Base-by-base conservation (phyloP, 139 green algal species). In the Choricystis sp. region DNA sequence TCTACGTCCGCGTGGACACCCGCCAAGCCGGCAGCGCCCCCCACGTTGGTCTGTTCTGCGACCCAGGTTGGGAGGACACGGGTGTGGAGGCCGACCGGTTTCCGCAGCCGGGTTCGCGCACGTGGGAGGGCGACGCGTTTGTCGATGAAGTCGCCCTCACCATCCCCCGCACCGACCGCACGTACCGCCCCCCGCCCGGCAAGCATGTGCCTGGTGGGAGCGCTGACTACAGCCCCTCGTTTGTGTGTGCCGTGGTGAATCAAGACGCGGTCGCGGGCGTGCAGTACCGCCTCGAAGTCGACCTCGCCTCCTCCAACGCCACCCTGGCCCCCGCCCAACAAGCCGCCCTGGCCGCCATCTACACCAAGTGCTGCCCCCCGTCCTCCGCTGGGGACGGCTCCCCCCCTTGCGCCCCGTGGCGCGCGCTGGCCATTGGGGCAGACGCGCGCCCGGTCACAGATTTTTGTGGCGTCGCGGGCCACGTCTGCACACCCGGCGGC, bases 401-500 rank as follows among this genome's bases (percentile, higher is more conserved):
- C 2, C 29, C 30, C n/a, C 28, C 60, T 29, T 67, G 62, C 62
- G 21, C 26, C 26, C 22, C 27, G 49, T 67, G 62, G 62, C 60
- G 60, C 28, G 26, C 49, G 26, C 62, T 31, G 31, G 59, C 31
- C 61, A 2, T 19, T 26, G 49, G 16, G 60, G 3, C 60, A 52
- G 40, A 22, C n/a, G 31, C 23, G 40, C 9, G 19, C 26, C 19
- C 52, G 25, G n/a, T 67, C 49, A 67, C 62, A 49, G 26, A 67
- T 29, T 68, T 60, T 27, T 68, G 63, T 55, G 29, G 22, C 56
- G 60, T 62, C 52, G 29, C 63, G 21, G 63, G 63, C n/a, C 63
- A 68, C 55, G 62, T 62, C 29, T 68, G 63, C 55, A 52, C 23
- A 28, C 9, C 49, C 49, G 59, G 27, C 26, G 62, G 62, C 49